A percentile compares a stretch with the other conserved stretches of the same genome.
These are phyloP conservation scores for Dalechampia spathulata DNA, from an alignment of 441 rosid species.

Conservation along the genomic window DNA sequence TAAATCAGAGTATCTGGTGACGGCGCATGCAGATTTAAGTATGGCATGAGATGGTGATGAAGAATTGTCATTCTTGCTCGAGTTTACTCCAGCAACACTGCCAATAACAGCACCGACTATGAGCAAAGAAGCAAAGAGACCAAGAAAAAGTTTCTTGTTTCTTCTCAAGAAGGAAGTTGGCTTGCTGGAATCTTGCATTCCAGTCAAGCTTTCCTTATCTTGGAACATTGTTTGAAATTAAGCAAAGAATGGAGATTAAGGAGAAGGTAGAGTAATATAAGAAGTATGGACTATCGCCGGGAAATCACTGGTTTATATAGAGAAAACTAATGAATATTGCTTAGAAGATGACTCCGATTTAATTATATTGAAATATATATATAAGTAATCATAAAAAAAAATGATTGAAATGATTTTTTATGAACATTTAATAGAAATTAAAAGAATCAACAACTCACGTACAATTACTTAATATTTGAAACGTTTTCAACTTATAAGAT, in stretches of 20 bases:
- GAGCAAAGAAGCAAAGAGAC: slow-evolving; percentile 12
- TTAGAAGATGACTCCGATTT: too few relatives aligned
- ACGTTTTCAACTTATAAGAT: too few relatives aligned
- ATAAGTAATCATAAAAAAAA: too few relatives aligned
- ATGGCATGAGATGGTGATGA: slow-evolving; percentile 33
- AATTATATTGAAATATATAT: too few relatives aligned
- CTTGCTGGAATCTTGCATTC: slow-evolving; percentile 3
- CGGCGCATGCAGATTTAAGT: slow-evolving; percentile 49
- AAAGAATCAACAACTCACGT: too few relatives aligned
- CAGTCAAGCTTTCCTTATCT: slow-evolving; percentile 10
- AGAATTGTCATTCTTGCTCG: slow-evolving; percentile 13
- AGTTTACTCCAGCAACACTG: slow-evolving; percentile 23
- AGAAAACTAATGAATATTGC: neutral
- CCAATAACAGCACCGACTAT: slow-evolving; percentile 7
- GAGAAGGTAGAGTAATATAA: neutral
- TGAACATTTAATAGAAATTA: too few relatives aligned
- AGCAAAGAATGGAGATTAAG: too few relatives aligned
- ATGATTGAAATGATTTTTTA: too few relatives aligned
- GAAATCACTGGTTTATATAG: neutral
- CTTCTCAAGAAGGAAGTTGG: slow-evolving; percentile 5
- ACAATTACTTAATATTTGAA: too few relatives aligned
- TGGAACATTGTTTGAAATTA: neutral
- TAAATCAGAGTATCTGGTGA: slow-evolving; percentile 45
- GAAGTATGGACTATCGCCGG: neutral
- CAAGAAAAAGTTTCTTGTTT: slow-evolving; percentile 10